phyloP scores from a whole-genome alignment of 345 rosid species.

The Salix brachista region DNA sequence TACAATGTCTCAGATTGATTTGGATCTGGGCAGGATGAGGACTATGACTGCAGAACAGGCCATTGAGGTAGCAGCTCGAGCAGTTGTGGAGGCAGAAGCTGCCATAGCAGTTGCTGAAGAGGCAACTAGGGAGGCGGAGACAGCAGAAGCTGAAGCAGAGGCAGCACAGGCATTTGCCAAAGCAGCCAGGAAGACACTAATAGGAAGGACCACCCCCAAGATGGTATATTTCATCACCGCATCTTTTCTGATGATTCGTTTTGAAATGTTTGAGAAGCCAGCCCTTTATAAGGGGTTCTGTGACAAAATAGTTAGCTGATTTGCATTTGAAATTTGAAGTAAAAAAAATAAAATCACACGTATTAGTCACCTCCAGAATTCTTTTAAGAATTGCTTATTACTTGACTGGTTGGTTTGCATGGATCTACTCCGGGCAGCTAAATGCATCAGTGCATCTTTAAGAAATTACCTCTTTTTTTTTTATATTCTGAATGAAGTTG shows the following conservation, averaged over 20 bases:
- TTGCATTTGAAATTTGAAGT: neutral
- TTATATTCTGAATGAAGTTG: neutral
- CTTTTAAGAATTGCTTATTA: neutral
- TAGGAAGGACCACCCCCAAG: conserved; percentile 47
- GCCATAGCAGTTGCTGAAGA: conserved; percentile 90
- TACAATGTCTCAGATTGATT: conserved; percentile 68
- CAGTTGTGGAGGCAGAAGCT: conserved; percentile 92
- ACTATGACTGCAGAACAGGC: conserved; percentile 82
- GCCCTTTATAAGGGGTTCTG: neutral
- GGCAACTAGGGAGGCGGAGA: conserved; percentile 94
- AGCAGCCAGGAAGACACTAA: conserved; percentile 69
- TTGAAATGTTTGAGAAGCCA: neutral
- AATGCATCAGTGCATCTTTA: neutral
- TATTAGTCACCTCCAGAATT: neutral
- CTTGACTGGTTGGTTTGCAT: neutral
- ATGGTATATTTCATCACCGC: conserved; percentile 11
- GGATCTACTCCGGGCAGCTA: neutral
- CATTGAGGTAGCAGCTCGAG: conserved; percentile 76
- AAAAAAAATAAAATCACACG: neutral
- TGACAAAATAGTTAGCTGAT: neutral
- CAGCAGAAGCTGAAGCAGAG: conserved; percentile 92
- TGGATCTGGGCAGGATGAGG: conserved; percentile 79
- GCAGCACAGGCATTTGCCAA: conserved; percentile 89
- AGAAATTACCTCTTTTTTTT: neutral
- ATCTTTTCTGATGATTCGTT: neutral